phyloP scores from a whole-genome alignment of 2,329 filamentous ascomycete species.

The Penicillium italicum region DNA sequence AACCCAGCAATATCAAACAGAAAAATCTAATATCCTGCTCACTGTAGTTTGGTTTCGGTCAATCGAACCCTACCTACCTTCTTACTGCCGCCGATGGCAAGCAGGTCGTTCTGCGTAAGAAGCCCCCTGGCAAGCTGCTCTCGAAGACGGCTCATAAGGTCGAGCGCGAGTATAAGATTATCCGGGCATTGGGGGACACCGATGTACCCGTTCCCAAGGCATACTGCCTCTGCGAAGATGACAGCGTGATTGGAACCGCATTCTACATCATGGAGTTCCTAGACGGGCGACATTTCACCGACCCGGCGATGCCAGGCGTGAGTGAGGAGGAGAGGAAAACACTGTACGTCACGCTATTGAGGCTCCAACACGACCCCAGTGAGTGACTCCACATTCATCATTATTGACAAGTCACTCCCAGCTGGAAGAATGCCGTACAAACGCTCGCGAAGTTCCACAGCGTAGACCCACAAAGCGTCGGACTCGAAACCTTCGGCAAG shows the following conservation, averaged over 20 bases:
- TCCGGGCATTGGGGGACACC: conserved; percentile 74
- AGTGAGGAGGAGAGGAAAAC: conserved; percentile 64
- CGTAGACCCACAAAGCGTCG: conserved; percentile 63
- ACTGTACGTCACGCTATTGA: conserved; percentile 52
- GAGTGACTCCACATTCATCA: background rate
- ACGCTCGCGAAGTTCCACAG: conserved; percentile 84
- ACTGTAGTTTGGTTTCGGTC: conserved; percentile 84
- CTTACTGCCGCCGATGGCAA: conserved; percentile 67
- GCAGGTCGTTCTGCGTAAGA: conserved; percentile 91
- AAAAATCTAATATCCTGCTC: background rate
- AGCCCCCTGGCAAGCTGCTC: conserved; percentile 89
- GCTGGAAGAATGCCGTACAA: conserved; percentile 77
- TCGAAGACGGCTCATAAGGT: conserved; percentile 95
- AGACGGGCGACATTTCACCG: conserved; percentile 88
- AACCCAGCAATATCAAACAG: background rate
- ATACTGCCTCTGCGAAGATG: conserved; percentile 82
- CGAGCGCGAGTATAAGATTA: conserved; percentile 89
- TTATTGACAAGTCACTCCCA: conserved; percentile 29
- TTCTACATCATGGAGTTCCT: conserved; percentile 99
- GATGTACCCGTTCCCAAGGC: conserved; percentile 82
- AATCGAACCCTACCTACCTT: conserved; percentile 96
- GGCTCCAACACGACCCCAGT: conserved; percentile 1
- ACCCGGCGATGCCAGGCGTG: conserved; percentile 74
- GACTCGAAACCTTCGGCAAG: conserved; percentile 70
- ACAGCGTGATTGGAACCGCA: conserved; percentile 73